Base-by-base conservation (phyloP, 805 yeast genomes). In the Saturnispora sekii region DNA sequence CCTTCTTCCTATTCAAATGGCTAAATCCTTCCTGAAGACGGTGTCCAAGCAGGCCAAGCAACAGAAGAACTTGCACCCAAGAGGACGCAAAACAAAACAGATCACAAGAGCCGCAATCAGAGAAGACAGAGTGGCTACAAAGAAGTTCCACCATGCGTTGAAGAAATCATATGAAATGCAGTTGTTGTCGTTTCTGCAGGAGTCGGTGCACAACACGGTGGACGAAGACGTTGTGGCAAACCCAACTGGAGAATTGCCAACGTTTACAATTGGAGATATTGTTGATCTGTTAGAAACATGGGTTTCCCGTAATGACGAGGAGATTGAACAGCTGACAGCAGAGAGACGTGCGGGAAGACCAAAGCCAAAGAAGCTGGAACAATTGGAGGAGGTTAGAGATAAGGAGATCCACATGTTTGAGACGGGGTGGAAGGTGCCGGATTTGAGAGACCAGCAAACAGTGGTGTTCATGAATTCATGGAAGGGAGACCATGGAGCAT, bases 301-400 rank as follows among this genome's bases (percentile, higher is more conserved):
- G 53, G 66, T 89, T 11, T 60, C 72, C 12, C 74, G 96, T 60
- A 81, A 80, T 55, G 84, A 82, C 55, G 87, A 76, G 12, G 97
- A 89, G 59, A 60, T 90, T 42, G 73, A 73, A n/a, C 68, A 68
- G 42, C 66, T 85, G 45, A 74, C 72, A 49, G 63, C 60, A 5
- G 76, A 72, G 44, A 76, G 95, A 68, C 76, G 95, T 59, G 78
- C 88, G n/a, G 94, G 95, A 14, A 74, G 97, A 65, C 96, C 98
- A 9, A 73, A 84, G 14, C 64, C 84, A 5, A 75, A 74, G 48
- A 77, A 78, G 57, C 95, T 86, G 55, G 79, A 77, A 51, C 55
- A 75, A 17, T 61, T 88, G 46, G 82, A 84, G 53, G 74, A 73
- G 51, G 75, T 75, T 56, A 69, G 70, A 38, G 77, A 81, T 43